A percentile compares a stretch with the other conserved stretches of the same genome.
Evolutionary conservation across 169 alveolate genomes (phyloP).

Genomic region (Pseudocohnilembus persalinus): DNA sequence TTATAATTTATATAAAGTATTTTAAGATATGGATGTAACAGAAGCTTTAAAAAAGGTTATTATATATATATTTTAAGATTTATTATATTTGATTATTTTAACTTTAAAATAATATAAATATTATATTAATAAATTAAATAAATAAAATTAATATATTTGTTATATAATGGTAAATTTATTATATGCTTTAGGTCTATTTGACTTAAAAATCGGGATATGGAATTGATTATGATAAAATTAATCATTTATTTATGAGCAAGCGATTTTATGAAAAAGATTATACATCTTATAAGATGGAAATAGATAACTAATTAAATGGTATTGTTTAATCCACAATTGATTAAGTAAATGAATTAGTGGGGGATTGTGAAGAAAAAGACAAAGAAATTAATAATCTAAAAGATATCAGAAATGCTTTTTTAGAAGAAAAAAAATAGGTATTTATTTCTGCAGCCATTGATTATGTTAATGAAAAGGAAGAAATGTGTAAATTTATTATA

Average conservation of each 20-base stretch:
- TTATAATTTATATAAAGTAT: neutral
- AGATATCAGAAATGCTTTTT: neutral
- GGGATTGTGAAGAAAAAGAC: neutral
- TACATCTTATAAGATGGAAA: neutral
- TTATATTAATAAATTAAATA: no score
- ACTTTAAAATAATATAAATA: no score
- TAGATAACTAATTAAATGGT: neutral
- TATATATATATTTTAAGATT: no score
- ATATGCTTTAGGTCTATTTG: neutral
- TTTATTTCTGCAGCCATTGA: neutral
- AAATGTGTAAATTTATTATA: neutral
- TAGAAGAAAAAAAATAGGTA: neutral
- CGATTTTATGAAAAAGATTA: neutral
- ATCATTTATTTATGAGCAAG: neutral
- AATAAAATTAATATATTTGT: neutral
- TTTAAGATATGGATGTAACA: neutral
- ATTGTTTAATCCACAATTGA: neutral
- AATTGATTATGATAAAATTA: neutral
- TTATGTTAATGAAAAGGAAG: neutral
- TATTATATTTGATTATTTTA: no score
- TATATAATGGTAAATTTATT: neutral
- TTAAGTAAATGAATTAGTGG: neutral
- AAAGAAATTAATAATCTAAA: neutral
- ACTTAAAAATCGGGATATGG: neutral
- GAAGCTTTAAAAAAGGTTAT: neutral